Evolutionary conservation across 1,139 yeast species (phyloP).

Genomic region (Nakaseomyces kungkrabaensis): DNA sequence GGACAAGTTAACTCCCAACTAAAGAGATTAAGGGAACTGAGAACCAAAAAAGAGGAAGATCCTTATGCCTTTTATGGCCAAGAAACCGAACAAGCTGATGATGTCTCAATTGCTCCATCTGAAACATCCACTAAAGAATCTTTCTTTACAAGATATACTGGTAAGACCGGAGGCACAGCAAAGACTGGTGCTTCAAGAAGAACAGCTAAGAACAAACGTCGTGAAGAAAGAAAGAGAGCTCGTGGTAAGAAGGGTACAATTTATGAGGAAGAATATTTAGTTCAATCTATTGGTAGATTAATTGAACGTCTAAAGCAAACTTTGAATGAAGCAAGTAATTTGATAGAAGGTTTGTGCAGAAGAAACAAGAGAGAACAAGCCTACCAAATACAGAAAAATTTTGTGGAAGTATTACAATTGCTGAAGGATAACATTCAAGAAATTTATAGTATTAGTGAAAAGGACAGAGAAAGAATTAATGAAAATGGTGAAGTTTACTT

Average conservation of each 20-base stretch:
- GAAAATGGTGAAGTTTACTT: conserved; percentile 78
- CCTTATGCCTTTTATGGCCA: conserved; percentile 78
- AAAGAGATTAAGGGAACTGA: conserved; percentile 69
- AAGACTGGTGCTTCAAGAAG: conserved; percentile 91
- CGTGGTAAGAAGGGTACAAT: conserved; percentile 96
- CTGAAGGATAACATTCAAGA: conserved; percentile 56
- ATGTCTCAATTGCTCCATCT: conserved; percentile 89
- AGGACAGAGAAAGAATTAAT: conserved; percentile 78
- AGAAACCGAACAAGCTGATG: conserved; percentile 74
- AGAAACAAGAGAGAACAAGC: conserved; percentile 73
- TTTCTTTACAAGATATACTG: conserved; percentile 89
- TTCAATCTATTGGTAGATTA: conserved; percentile 78
- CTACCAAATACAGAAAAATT: conserved; percentile 62
- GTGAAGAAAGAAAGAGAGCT: conserved; percentile 93
- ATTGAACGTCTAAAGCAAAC: conserved; percentile 73
- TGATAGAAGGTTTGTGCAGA: conserved; percentile 70
- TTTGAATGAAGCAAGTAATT: conserved; percentile 58
- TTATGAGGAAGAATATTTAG: conserved; percentile 91
- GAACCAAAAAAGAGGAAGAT: conserved; percentile 72
- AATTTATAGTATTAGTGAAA: conserved; percentile 70
- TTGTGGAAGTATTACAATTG: conserved; percentile 46
- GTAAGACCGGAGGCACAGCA: conserved; percentile 91
- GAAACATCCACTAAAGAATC: conserved; percentile 91
- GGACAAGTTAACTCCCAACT: conserved; percentile 79
- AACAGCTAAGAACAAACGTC: conserved; percentile 81